Evolutionary conservation across 768 basidiomycete genomes (phyloP), one percentile per base, ranked within the genome.

Genomic region (Tricholoma hemisulphureum): DNA sequence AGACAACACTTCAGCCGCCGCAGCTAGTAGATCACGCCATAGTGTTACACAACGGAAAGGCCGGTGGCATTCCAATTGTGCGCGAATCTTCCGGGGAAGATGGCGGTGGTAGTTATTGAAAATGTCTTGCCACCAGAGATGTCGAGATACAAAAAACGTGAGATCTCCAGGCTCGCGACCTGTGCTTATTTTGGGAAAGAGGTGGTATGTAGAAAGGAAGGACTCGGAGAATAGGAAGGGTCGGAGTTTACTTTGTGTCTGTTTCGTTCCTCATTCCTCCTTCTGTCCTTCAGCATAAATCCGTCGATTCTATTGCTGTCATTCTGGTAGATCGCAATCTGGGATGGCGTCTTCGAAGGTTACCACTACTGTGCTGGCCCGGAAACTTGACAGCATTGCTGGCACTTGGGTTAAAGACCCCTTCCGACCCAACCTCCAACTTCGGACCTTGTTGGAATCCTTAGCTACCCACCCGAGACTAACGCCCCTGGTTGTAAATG

Each of bases 391-490:
- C 39, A 64, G 71, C 9, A 80, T 91, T 50, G 88, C 87, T 1
- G 72, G 80, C 41, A 68, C 78, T 35, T 93, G 91, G 88, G 80
- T 82, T 14, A 72, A 71, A 11, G 91, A 93, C 63, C 88, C 88
- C 0, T 88, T 93, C 68, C 81, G 91, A 2, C 89, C 89, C 1
- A 86, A 89, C 60, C 66, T 92, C 7, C 91, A 93, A 73, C 78
- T 92, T 29, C 82, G 81, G 61, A 80, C 70, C 1, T 85, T 92
- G 62, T 76, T 92, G 34, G 70, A 77, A 26, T 84, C 87, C 0
- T 77, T 92, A 57, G 77, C 88, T 0, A 73, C 78, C 0, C 90
- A 92, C 64, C 91, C 89, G 3, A 83, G 78, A 43, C 78, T 93
- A 20, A 86, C 88, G 5, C 74, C 78, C 2, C 70, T 75, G 48